Percentiles rank a stretch among this genome's conserved stretches.
Conservation (phyloP, 2,329 filamentous ascomycete genomes). For the Coniochaeta ligniaria region DNA sequence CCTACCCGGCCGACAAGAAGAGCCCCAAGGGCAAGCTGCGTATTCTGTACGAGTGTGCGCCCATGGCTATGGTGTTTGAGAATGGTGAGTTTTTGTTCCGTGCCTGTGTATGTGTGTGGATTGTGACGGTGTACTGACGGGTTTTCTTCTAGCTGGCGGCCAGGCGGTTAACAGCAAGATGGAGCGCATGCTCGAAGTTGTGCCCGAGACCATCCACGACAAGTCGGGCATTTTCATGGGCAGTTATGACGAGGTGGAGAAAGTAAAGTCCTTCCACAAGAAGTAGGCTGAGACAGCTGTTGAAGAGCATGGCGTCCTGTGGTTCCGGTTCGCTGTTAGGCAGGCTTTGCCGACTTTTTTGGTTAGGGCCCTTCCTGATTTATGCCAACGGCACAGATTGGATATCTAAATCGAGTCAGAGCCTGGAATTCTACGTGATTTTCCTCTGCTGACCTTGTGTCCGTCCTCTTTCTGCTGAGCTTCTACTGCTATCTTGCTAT, state of each 20-base stretch:
- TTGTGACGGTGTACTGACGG: background rate
- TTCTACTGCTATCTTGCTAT: too few relatives aligned
- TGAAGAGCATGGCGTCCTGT: background rate
- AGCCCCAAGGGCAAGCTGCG: constrained; percentile 96
- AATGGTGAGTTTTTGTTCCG: constrained; percentile 61
- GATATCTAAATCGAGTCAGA: background rate
- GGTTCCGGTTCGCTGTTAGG: background rate
- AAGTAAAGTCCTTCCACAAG: constrained; percentile 80
- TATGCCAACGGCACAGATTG: background rate
- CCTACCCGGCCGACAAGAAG: constrained; percentile 97
- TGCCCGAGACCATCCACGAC: constrained; percentile 91
- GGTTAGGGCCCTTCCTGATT: background rate
- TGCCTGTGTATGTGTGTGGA: background rate
- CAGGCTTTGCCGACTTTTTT: background rate
- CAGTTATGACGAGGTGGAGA: constrained; percentile 90
- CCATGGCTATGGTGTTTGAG: constrained; percentile 98
- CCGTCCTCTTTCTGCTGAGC: too few relatives aligned
- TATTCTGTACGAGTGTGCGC: constrained; percentile 96
- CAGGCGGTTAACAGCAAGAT: constrained; percentile 88
- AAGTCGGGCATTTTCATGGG: constrained; percentile 93
- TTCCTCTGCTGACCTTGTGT: too few relatives aligned
- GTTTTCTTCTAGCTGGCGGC: constrained; percentile 62
- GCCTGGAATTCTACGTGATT: background rate
- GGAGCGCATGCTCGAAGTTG: constrained; percentile 81
- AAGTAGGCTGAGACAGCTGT: background rate